Evolutionary conservation across 2,329 filamentous ascomycete species (phyloP).

Genomic region (Monosporascus sp.): DNA sequence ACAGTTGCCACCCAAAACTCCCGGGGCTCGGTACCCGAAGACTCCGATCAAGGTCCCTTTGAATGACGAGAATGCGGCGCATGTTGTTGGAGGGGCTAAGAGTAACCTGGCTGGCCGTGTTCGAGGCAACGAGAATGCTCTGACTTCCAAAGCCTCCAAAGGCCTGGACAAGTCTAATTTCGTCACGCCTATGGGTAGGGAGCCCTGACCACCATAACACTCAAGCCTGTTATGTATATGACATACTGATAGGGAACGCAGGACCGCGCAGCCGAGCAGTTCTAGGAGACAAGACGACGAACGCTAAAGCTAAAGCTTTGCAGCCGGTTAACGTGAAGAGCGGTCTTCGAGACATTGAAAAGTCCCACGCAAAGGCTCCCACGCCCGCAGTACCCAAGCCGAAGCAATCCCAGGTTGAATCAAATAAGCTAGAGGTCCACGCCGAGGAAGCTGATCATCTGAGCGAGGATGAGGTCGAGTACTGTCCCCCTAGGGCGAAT

Average conservation of each 20-base stretch:
- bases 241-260: constrained; percentile 24
- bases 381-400: constrained; percentile 55
- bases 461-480: constrained; percentile 75
- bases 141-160: constrained; percentile 43
- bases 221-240: background rate
- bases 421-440: constrained; percentile 59
- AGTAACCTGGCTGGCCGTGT: constrained; percentile 49
- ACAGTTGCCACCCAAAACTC: constrained; percentile 67
- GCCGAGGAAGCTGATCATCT: constrained; percentile 42
- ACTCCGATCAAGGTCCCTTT: constrained; percentile 73
- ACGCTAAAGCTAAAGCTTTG: constrained; percentile 71
- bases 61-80: constrained; percentile 79
- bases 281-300: constrained; percentile 92
- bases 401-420: constrained; percentile 45
- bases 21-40: constrained; percentile 69
- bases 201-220: background rate
- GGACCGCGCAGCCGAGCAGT: constrained; percentile 69
- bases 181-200: constrained; percentile 74
- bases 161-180: constrained; percentile 57
- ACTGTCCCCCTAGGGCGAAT: constrained; percentile 71
- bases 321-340: constrained; percentile 62
- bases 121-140: constrained; percentile 52
- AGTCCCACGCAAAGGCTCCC: constrained; percentile 54
- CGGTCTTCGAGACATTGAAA: constrained; percentile 54
- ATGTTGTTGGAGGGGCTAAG: constrained; percentile 53